These are phyloP conservation scores for Nannochloris sp. DNA, from an alignment of 139 green algal species.

Conservation along the genomic window DNA sequence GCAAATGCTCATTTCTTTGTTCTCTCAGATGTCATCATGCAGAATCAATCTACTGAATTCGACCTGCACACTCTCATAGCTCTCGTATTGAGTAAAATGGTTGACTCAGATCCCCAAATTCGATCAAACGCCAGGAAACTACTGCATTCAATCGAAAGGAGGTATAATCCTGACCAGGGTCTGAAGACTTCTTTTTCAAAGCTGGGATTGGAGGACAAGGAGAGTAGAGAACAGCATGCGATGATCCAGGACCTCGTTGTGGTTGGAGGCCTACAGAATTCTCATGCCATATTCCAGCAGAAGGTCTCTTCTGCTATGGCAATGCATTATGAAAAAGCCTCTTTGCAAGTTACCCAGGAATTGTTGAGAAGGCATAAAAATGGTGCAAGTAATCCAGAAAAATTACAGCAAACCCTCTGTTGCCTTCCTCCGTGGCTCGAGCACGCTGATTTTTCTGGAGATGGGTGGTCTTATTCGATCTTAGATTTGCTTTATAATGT, in stretches of 20 bases:
- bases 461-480: constrained; percentile 44
- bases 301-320: constrained; percentile 61
- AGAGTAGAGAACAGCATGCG: not conserved
- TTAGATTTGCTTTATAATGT: constrained; percentile 21
- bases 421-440: constrained; percentile 84
- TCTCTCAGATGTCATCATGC: constrained; percentile 6
- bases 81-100: constrained; percentile 89
- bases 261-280: constrained; percentile 65
- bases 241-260: constrained; percentile 31
- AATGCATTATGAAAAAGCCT: constrained; percentile 69
- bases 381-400: constrained; percentile 13
- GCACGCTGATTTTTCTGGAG: constrained; percentile 63
- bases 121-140: constrained; percentile 76
- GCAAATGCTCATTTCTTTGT: constrained; percentile 65
- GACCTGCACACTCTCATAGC: constrained; percentile 44
- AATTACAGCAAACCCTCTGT: constrained; percentile 38
- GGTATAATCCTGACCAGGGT: not conserved
- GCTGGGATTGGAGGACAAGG: not conserved
- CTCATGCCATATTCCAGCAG: constrained; percentile 79
- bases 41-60: constrained; percentile 49
- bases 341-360: constrained; percentile 72
- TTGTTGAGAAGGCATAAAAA: constrained; percentile 48
- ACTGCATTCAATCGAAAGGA: constrained; percentile 55
- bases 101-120: constrained; percentile 59
- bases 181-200: not conserved